These are phyloP conservation scores for Pleurotus ostreatus DNA, from an alignment of 768 basidiomycete species.

Conservation along the genomic window DNA sequence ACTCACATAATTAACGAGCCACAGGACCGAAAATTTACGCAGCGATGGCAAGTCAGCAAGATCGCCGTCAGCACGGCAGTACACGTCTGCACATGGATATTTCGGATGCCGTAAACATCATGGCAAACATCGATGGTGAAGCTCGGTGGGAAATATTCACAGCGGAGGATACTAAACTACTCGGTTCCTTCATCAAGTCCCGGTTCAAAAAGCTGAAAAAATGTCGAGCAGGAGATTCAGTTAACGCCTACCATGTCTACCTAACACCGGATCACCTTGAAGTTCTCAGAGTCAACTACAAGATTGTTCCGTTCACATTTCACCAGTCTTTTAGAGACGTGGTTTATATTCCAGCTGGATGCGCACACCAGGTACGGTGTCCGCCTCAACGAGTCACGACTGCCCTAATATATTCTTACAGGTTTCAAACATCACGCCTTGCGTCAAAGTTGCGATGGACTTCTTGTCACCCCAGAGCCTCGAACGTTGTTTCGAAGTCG, in stretches of 20 bases:
- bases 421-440: constrained; percentile 5
- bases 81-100: constrained; percentile 72
- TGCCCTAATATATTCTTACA: not conserved
- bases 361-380: constrained; percentile 53
- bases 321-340: constrained; percentile 72
- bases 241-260: constrained; percentile 4
- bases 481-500: not conserved
- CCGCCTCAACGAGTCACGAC: not conserved
- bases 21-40: constrained; percentile 73
- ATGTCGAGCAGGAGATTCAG: not conserved
- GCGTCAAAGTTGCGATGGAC: constrained; percentile 8
- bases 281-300: constrained; percentile 47
- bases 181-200: constrained; percentile 50
- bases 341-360: constrained; percentile 74
- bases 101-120: constrained; percentile 68
- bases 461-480: constrained; percentile 5
- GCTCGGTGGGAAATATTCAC: constrained; percentile 72
- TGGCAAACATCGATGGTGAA: constrained; percentile 56
- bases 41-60: constrained; percentile 53
- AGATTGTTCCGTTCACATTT: constrained; percentile 56
- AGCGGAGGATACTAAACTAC: constrained; percentile 49
- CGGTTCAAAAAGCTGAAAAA: not conserved
- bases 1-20: constrained; percentile 13
- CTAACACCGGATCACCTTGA: constrained; percentile 35
- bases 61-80: constrained; percentile 52